Base-by-base conservation (phyloP, 306 rosid species). In the Casuarina cunninghamiana region DNA sequence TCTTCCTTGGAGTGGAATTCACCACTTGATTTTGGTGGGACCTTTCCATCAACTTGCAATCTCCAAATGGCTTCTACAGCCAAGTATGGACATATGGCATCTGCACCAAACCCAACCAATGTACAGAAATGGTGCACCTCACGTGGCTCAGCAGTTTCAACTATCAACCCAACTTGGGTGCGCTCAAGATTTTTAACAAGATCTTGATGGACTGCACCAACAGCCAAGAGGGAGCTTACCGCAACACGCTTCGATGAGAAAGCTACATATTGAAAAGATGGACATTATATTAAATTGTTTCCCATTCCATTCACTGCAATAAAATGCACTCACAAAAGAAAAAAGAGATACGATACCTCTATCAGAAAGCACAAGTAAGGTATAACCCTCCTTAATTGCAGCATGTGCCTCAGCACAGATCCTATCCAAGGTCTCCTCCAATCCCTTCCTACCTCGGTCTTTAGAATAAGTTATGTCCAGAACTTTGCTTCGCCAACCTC, bases 91-190 rank as follows among this genome's bases (percentile, higher is more conserved):
- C 97, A 93, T 73, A 96, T 89, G 21, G 88, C 98, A 88, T 96
- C 99, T 26, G 96, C 99, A 41, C 99, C 99, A 62, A 87, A 96
- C 57, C 99, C 99, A 82, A 96, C 91, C 71, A 96, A 89, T 2
- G 99, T 91, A 79, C 99, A 96, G 89, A 96, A 96, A 86, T 96
- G 99, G 74, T 96, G 99, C 72, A 96, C 97, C 85, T 96, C 99
- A 45, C 99, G 97, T 45, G 99, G 97, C 83, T 93, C 99, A 2
- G 99, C 99, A 83, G 99, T 91, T 89, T 96, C 99, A 71, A 96
- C 83, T 67, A 93, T 89, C 84, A 96, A 82, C 71, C 97, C 99
- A 81, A 91, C 98, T 84, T 87, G 88, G 19, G 99, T 93, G 75
- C 99, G 99, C 83, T 91, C 98, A 41, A 90, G 94, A 58, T 87